Evolutionary conservation across 768 basidiomycete genomes (phyloP).

Genomic region (Mycena galericulata): DNA sequence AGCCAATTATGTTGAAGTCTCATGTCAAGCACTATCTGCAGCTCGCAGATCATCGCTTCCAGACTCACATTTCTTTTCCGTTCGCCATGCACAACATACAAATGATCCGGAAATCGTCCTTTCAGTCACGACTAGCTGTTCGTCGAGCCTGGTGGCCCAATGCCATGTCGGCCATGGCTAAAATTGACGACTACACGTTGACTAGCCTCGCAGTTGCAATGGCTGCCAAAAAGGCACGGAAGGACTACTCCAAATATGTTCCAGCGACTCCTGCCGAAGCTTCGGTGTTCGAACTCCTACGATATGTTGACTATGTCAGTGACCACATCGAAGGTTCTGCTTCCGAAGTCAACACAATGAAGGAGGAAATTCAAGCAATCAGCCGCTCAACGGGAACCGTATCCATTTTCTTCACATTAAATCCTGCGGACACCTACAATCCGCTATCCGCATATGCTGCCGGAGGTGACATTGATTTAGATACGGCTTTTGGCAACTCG

Average conservation of each 20-base stretch:
- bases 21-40: conserved; percentile 9
- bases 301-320: conserved; percentile 35
- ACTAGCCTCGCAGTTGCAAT: not conserved
- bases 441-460: conserved; percentile 27
- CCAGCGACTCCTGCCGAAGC: conserved; percentile 21
- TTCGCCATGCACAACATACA: conserved; percentile 34
- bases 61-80: conserved; percentile 25
- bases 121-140: conserved; percentile 7
- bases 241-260: conserved; percentile 12
- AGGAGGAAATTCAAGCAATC: conserved; percentile 33
- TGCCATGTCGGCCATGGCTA: conserved; percentile 12
- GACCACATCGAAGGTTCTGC: conserved; percentile 36
- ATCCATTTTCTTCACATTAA: conserved; percentile 35
- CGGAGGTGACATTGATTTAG: conserved; percentile 36
- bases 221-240: not conserved
- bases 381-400: conserved; percentile 25
- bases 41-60: conserved; percentile 22
- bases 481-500: conserved; percentile 20
- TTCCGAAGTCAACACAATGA: conserved; percentile 22
- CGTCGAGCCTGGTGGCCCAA: conserved; percentile 10
- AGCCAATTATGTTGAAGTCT: not conserved
- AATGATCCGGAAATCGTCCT: conserved; percentile 19
- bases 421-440: conserved; percentile 37
- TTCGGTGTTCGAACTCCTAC: conserved; percentile 24
- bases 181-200: conserved; percentile 11